A percentile compares a stretch with the other conserved stretches of the same genome.
phyloP scores from a whole-genome alignment of 1,139 yeast species.

The Wickerhamiella infanticola region DNA sequence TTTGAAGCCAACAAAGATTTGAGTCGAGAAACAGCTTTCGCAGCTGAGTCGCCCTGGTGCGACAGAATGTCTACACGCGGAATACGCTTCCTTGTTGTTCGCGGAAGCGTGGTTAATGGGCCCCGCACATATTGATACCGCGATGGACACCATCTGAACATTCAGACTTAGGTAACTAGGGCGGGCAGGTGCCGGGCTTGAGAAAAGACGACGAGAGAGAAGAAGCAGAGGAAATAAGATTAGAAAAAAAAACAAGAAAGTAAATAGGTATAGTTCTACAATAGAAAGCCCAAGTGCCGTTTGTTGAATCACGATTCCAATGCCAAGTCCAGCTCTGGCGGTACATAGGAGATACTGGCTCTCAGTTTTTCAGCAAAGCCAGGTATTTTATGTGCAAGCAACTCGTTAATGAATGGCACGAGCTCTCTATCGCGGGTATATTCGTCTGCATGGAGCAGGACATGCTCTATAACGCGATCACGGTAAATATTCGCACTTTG shows the following conservation, averaged over 20 bases:
- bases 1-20: background rate
- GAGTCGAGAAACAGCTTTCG: background rate
- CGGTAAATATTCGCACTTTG: background rate
- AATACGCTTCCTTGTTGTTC: background rate
- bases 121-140: background rate
- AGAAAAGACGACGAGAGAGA: too few relatives aligned
- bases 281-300: too few relatives aligned
- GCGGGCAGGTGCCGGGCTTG: too few relatives aligned
- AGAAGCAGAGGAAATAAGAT: too few relatives aligned
- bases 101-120: background rate
- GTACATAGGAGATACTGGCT: background rate
- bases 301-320: background rate
- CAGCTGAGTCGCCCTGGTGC: background rate
- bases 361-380: conserved; percentile 9
- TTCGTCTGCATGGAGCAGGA: background rate
- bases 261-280: too few relatives aligned
- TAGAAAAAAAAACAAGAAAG: too few relatives aligned
- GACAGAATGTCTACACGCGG: background rate
- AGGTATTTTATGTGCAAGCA: conserved; percentile 11
- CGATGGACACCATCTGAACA: conserved; percentile 3
- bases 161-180: background rate
- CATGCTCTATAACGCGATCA: background rate
- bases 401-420: background rate
- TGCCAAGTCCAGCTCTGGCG: conserved; percentile 1
- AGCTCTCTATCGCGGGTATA: background rate